Conservation (phyloP, 1,139 yeast genomes). For the Protomyces inouyei region DNA sequence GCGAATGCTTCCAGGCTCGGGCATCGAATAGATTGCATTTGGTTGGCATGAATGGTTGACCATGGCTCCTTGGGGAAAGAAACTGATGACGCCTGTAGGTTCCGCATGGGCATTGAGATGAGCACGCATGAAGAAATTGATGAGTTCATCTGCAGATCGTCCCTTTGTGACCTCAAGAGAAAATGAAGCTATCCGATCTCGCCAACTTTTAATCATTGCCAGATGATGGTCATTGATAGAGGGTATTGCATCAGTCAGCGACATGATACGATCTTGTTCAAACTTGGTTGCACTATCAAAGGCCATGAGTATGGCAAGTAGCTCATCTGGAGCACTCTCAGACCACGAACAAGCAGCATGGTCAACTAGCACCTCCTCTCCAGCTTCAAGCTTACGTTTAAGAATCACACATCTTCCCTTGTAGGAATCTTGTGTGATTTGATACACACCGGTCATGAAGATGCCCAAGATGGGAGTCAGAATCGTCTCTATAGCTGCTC, state of each 20-base stretch:
- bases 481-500: too few relatives aligned
- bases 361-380: not conserved
- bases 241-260: too few relatives aligned
- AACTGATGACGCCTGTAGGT: not conserved
- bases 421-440: too few relatives aligned
- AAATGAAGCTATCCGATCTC: too few relatives aligned
- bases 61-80: conserved; percentile 16
- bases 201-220: too few relatives aligned
- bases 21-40: conserved; percentile 9
- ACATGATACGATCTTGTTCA: not conserved
- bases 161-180: too few relatives aligned
- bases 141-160: not conserved
- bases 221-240: too few relatives aligned
- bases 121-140: conserved; percentile 1
- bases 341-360: not conserved
- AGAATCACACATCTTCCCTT: too few relatives aligned
- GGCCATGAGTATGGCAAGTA: not conserved
- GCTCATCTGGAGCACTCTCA: not conserved
- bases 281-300: not conserved
- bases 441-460: too few relatives aligned
- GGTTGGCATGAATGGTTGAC: conserved; percentile 20
- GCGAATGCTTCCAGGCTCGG: conserved; percentile 2
- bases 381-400: too few relatives aligned
- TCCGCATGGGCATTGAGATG: conserved; percentile 24
- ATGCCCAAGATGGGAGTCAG: too few relatives aligned